These are phyloP conservation scores for Avena insularis DNA, from an alignment of 176 grass and related monocot genomes.

Conservation along the genomic window DNA sequence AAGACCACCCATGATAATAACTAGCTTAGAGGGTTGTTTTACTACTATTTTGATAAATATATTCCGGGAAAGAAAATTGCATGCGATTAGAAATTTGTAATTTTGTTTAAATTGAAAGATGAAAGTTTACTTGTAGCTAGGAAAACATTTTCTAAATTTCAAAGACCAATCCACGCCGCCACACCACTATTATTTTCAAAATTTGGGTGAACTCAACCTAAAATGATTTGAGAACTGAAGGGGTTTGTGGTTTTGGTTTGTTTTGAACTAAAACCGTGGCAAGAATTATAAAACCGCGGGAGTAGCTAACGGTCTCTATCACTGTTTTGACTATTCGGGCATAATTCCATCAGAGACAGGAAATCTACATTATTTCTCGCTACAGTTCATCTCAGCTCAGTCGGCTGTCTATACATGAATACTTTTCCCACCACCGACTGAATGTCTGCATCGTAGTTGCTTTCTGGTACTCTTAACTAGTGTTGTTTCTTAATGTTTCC, in stretches of 20 bases:
- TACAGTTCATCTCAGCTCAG: not conserved
- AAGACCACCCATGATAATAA: not conserved
- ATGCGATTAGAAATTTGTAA: not conserved
- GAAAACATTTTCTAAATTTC: not conserved
- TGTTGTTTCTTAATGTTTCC: not conserved
- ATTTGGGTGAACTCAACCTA: not conserved
- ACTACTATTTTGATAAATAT: not conserved
- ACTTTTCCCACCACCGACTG: conserved; percentile 5
- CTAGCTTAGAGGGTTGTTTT: not conserved
- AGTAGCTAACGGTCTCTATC: not conserved
- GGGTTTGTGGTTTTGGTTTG: no score
- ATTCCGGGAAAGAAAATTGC: not conserved
- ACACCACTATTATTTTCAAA: not conserved
- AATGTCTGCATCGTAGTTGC: conserved; percentile 13
- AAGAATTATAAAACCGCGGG: no score
- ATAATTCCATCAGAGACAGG: not conserved
- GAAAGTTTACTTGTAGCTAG: not conserved
- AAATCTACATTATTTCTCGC: not conserved
- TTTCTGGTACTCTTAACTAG: not conserved
- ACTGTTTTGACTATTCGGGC: not conserved
- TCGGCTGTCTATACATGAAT: not conserved
- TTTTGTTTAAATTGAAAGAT: not conserved
- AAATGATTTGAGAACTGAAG: not conserved
- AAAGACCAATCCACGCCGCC: not conserved
- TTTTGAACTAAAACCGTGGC: no score